phyloP scores from a whole-genome alignment of 805 yeast species.

The Saccharomyces mikatae region DNA sequence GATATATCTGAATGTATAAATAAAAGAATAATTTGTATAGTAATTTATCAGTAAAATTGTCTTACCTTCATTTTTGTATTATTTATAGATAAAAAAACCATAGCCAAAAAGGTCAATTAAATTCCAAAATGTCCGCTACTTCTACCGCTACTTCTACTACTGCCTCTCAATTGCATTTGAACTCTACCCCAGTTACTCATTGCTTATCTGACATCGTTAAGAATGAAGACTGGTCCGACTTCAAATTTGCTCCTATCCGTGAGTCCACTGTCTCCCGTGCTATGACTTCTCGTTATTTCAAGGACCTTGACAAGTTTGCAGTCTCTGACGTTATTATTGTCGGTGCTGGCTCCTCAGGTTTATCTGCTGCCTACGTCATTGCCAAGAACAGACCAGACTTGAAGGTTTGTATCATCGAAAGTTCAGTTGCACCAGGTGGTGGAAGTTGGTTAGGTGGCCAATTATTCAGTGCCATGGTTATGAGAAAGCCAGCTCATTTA shows the following conservation, averaged over 20 bases:
- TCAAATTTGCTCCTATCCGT: constrained; percentile 63
- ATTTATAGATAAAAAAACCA: neutral
- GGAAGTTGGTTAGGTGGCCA: constrained; percentile 78
- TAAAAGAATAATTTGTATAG: neutral
- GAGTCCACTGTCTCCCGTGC: constrained; percentile 76
- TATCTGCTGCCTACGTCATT: constrained; percentile 65
- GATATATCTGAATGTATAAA: neutral
- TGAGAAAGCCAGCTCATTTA: constrained; percentile 70
- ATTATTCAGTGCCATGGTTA: constrained; percentile 67
- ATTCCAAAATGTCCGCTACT: constrained; percentile 5
- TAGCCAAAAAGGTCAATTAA: neutral
- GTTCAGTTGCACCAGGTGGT: constrained; percentile 71
- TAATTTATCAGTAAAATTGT: neutral
- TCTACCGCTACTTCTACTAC: constrained; percentile 9
- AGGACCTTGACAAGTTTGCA: constrained; percentile 64
- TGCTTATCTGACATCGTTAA: constrained; percentile 28
- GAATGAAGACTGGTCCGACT: constrained; percentile 52
- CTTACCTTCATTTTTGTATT: neutral
- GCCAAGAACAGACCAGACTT: constrained; percentile 70
- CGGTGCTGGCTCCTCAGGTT: constrained; percentile 74
- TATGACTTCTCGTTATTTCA: constrained; percentile 67
- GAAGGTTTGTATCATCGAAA: constrained; percentile 66
- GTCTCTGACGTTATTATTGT: constrained; percentile 68
- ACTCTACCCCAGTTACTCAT: constrained; percentile 17
- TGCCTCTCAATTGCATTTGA: constrained; percentile 12